Evolutionary conservation across 805 yeast species (phyloP), one percentile per base, ranked within the genome.

Genomic region (Yarrowia phangngaensis): DNA sequence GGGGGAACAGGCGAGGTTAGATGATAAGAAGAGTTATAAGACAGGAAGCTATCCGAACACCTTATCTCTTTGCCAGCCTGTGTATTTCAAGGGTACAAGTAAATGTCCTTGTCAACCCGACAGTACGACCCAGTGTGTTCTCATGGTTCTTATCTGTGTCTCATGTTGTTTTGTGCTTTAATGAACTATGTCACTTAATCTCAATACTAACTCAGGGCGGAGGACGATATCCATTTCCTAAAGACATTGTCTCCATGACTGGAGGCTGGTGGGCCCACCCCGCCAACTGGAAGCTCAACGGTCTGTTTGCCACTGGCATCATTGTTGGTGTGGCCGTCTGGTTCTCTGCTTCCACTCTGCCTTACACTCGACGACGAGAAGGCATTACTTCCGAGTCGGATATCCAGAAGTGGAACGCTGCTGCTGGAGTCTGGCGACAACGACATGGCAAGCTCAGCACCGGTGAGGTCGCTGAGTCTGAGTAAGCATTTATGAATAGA

Each of bases 231-330:
- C 48, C 48, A 29, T 41, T 22, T 35, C 48, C 48, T 29, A 41
- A 41, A 30, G 48, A 41, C 35, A 16, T 41, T 11, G 30, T 29
- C 17, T 20, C 48, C 27, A 29, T 41, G 35, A 29, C 76, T 2
- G 81, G 81, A 51, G 81, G 80, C 41, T 76, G 81, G 80, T 70
- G 60, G 60, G 71, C 70, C 58, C 70, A 72, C 12, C 81, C 81
- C 14, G 65, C 64, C 55, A 76, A 76, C 65, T 71, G 72, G 64
- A 67, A 66, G 51, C 54, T 63, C 17, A 76, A 76, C 59, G 70
- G 76, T 8, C 48, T 58, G 11, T 58, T 69, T 36, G 48, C 35
- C 27, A 29, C 48, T 17, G 48, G 48, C 23, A 71, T 70, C 8
- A 62, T 68, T 14, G 67, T 65, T 9, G 74, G 73, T 1, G 61